Evolutionary conservation across 371 early-diverging fungal species (phyloP), one percentile per base, ranked within the genome.

Genomic region (Apophysomyces elegans): DNA sequence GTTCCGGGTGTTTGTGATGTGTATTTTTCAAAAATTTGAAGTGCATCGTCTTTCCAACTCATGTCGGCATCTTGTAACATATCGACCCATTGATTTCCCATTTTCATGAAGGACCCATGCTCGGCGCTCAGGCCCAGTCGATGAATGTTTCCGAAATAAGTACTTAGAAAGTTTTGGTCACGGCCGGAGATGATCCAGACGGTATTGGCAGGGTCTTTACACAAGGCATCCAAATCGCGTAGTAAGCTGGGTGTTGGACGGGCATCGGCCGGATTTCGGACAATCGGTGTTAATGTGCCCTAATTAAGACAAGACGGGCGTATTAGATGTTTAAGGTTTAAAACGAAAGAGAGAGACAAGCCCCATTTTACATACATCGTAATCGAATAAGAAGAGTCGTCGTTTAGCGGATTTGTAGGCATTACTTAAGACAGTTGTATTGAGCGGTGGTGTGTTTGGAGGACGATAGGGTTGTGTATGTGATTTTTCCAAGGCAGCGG

Each of bases 171-270:
- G 0, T 71, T 61, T 36, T 89, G 86, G 41, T 84, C 84, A 38
- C 99, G 88, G 1, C 99, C 98, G 43, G 94, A 93, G 13, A 98
- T 93, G 1, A 98, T 85, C 85, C 93, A 96, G 11, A 97, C 92
- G 35, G 86, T 74, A 79, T 97, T 98, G 9, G 76, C 74, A 16
- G 93, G 92, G 71, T 96, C 90, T 26, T 83, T 74, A 16, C 90
- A 81, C 6, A 97, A 81, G 1, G 61, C 54, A 14, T 74, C 63
- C 37, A 97, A 73, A 12, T 91, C 81, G 16, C 80, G 68, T 9
- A 93, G 72, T 85, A 91, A 88, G 26, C 83, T 78, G 11, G 78
- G 75, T 38, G 90, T 84, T 6, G 93, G 93, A 32, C 85, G 78
- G 13, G 93, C 93, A 14, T 87, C 88, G 0, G 86, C 84, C 7